phyloP scores from a whole-genome alignment of 305 asterid genomes.

The Fraxinus floribunda region DNA sequence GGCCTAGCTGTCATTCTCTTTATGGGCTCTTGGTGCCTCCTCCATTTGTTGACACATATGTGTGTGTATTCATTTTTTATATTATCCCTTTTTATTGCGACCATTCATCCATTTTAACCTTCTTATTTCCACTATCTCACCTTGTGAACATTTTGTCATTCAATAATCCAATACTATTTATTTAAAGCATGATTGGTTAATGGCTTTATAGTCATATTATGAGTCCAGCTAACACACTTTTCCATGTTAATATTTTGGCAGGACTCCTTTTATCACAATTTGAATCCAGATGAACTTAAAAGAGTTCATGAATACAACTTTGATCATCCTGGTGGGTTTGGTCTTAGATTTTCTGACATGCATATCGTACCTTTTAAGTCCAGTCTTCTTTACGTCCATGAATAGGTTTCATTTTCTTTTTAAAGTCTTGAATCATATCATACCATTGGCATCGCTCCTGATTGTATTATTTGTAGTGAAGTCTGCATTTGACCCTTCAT shows the following conservation, averaged over 20 bases:
- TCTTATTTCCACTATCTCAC: background rate
- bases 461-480: background rate
- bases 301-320: slow-evolving; percentile 93
- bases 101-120: background rate
- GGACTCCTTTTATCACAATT: slow-evolving; percentile 89
- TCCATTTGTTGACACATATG: background rate
- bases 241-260: slow-evolving; percentile 38
- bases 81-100: background rate
- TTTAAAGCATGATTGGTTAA: background rate
- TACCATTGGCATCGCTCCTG: background rate
- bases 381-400: background rate
- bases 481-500: background rate
- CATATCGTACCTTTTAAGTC: slow-evolving; percentile 8
- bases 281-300: slow-evolving; percentile 76
- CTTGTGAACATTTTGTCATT: background rate
- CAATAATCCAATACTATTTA: background rate
- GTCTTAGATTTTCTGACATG: slow-evolving; percentile 13
- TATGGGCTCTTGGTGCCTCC: background rate
- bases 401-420: slow-evolving; percentile 3
- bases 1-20: background rate
- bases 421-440: background rate
- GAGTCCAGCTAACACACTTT: slow-evolving; percentile 5
- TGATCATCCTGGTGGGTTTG: slow-evolving; percentile 92
- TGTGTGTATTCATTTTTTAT: background rate
- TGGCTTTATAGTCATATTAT: background rate